These are phyloP conservation scores for Bruguiera sexangula DNA, from an alignment of 345 rosid species.

Conservation along the genomic window DNA sequence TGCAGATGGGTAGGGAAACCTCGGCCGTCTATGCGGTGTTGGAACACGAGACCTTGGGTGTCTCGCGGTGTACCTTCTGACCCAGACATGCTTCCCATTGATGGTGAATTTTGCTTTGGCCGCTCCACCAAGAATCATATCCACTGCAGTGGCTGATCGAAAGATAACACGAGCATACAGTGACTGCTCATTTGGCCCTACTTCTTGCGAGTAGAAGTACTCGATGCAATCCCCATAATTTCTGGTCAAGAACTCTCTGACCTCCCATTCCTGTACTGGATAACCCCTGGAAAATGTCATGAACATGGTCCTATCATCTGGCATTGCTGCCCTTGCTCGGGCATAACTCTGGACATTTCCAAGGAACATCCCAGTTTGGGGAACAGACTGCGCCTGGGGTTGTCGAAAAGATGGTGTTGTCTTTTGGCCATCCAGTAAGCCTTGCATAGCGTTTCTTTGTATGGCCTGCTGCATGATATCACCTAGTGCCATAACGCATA, in stretches of 20 bases:
- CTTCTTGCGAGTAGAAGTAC: constrained; percentile 50
- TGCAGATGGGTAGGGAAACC: background rate
- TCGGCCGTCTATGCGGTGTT: background rate
- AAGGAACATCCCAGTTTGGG: constrained; percentile 6
- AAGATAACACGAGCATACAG: constrained; percentile 50
- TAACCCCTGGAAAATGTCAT: constrained; percentile 62
- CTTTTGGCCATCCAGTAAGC: constrained; percentile 3
- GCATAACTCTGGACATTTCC: background rate
- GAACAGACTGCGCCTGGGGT: background rate
- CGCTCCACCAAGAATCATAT: constrained; percentile 28
- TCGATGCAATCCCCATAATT: constrained; percentile 49
- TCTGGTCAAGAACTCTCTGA: constrained; percentile 39
- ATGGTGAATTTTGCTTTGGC: constrained; percentile 48
- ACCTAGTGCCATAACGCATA: constrained; percentile 32
- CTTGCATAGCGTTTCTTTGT: constrained; percentile 19
- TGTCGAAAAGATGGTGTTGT: background rate
- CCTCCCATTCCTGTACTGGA: constrained; percentile 48
- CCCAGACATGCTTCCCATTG: constrained; percentile 75
- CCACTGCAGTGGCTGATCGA: constrained; percentile 18
- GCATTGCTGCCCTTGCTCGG: constrained; percentile 13
- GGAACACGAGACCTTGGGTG: background rate
- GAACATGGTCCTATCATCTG: constrained; percentile 52
- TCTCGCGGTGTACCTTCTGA: constrained; percentile 46
- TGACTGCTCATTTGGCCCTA: constrained; percentile 31
- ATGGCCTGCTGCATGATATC: constrained; percentile 41